These are phyloP conservation scores for Globisporangium acanthophoron DNA, from an alignment of 352 stramenopile genomes.

Conservation along the genomic window DNA sequence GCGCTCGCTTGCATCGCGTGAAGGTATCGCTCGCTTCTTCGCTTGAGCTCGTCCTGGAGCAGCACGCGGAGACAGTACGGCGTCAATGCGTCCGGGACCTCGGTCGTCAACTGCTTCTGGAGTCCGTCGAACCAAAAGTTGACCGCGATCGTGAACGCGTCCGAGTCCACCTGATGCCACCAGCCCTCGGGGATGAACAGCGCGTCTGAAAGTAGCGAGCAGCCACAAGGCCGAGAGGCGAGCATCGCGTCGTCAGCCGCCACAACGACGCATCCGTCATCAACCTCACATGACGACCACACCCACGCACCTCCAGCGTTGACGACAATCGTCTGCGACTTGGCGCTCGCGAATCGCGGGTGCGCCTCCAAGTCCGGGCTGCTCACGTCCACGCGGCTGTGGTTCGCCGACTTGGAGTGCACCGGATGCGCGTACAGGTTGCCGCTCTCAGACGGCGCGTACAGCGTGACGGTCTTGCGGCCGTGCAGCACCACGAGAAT, in stretches of 20 bases:
- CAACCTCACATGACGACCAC: background rate
- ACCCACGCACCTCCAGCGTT: slow-evolving; percentile 35
- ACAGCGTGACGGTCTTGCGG: slow-evolving; percentile 65
- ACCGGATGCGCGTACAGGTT: slow-evolving; percentile 58
- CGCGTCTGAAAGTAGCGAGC: slow-evolving; percentile 28
- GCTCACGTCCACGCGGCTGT: slow-evolving; percentile 55
- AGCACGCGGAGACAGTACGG: slow-evolving; percentile 66
- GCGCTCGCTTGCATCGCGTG: slow-evolving; percentile 10
- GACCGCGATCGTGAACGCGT: slow-evolving; percentile 65
- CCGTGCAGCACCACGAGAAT: slow-evolving; percentile 67
- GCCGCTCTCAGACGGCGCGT: slow-evolving; percentile 48
- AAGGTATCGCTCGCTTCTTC: slow-evolving; percentile 28
- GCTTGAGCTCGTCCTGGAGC: slow-evolving; percentile 52
- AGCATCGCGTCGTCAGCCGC: no score
- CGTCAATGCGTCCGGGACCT: slow-evolving; percentile 28
- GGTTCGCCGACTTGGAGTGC: slow-evolving; percentile 70
- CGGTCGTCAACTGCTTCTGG: slow-evolving; percentile 35
- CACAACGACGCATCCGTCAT: background rate
- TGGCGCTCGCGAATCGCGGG: slow-evolving; percentile 22
- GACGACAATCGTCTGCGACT: slow-evolving; percentile 27
- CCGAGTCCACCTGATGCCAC: slow-evolving; percentile 84
- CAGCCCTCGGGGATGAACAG: slow-evolving; percentile 80
- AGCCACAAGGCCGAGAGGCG: no score
- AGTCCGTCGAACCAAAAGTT: slow-evolving; percentile 83
- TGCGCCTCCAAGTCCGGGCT: slow-evolving; percentile 30